These are phyloP conservation scores for Omphalea diandra DNA, from an alignment of 441 rosid genomes.

Conservation along the genomic window DNA sequence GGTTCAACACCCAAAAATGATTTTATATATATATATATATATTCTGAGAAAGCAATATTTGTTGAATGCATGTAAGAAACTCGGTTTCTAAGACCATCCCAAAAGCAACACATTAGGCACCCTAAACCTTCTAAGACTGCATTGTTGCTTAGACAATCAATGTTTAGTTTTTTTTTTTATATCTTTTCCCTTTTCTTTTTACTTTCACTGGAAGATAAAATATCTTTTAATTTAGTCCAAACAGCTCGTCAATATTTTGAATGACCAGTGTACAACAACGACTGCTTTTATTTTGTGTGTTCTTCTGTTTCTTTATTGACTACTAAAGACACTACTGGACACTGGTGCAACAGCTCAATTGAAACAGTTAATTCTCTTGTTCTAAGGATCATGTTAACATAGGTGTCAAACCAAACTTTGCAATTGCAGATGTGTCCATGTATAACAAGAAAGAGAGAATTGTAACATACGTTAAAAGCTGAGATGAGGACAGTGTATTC, in stretches of 20 bases:
- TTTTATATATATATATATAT: too few species aligned
- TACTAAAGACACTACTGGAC: not conserved
- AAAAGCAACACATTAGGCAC: not conserved
- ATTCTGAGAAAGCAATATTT: not conserved
- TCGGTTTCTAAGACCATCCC: not conserved
- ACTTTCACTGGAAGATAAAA: too few species aligned
- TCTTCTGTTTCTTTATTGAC: not conserved
- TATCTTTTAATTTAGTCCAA: too few species aligned
- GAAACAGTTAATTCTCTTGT: not conserved
- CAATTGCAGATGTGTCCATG: not conserved
- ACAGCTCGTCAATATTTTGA: not conserved
- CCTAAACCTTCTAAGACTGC: not conserved
- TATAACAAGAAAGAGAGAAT: conserved; percentile 10
- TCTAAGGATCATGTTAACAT: not conserved
- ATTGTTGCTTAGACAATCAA: not conserved
- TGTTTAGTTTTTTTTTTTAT: not conserved
- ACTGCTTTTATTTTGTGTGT: not conserved
- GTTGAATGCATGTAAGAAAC: not conserved
- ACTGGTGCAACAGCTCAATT: not conserved
- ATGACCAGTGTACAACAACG: not conserved
- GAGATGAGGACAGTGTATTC: conserved; percentile 76
- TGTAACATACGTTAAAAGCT: conserved; percentile 62
- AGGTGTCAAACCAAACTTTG: not conserved
- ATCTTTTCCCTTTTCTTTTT: too few species aligned
- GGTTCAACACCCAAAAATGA: too few species aligned